Base-by-base conservation (phyloP, 1,139 yeast species). In the Saccharomycopsis hybrid region DNA sequence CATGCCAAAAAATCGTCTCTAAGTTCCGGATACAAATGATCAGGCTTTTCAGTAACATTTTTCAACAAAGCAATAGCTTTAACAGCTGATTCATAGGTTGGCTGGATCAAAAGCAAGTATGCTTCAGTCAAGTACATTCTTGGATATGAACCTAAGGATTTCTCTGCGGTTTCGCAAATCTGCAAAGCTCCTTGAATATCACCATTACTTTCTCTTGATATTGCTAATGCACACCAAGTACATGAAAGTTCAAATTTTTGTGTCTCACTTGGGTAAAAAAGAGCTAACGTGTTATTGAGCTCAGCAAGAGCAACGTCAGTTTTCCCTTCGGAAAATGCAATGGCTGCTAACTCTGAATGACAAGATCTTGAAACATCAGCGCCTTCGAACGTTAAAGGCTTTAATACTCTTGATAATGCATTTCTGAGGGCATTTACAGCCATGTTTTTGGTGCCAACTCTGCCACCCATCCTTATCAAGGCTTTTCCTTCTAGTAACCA, bases 1-100 rank as follows among this genome's bases (percentile, higher is more conserved):
- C 78, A 75, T 0, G 84, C 82, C 47, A 80, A 65, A 55, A 78
- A 79, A 55, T 77, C 80, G 5, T 67, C 69, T 36, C 58, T 50
- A 11, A 8, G 7, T 3, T 56, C 58, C 28, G 43, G 42, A 5
- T 51, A 31, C 29, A 18, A 30, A 25, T 44, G 45, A n/a, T 33
- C 47, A 3, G 51, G 37, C 30, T 48, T 46, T 13, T 32, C 29
- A 31, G 51, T 41, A 5, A 43, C 50, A 3, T 28, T 24, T 37
- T 44, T 44, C 5, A 53, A 36, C 13, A 51, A 18, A 25, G 35
- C 18, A 24, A 49, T 38, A 2, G 52, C 55, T 29, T 47, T 46
- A 2, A 35, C 33, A 3, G 51, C 48, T 18, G 38, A 13, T 18
- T 48, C 52, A n/a, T 24, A 13, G 24, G 40, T 50, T 2, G 33